Percentiles rank a stretch among this genome's conserved stretches.
Conservation (phyloP, 2,329 filamentous ascomycete genomes). For the Sporothrix pallida region DNA sequence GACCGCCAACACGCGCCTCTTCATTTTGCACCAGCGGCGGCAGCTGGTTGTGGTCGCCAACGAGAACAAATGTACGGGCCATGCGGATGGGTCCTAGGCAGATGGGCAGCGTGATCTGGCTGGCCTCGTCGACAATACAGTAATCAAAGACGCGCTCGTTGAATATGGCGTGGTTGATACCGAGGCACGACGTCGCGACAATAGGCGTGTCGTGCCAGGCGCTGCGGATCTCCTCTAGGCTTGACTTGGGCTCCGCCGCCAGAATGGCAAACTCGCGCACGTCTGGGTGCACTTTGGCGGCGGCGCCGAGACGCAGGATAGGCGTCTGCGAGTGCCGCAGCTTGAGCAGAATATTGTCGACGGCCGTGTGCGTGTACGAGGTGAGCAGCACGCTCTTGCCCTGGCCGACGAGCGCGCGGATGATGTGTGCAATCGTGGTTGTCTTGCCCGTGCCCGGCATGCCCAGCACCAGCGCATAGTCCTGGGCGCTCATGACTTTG, state of each 20-base stretch:
- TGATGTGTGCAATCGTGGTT: conserved; percentile 97
- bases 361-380: conserved; percentile 95
- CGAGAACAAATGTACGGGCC: conserved; percentile 89
- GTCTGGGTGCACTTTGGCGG: conserved; percentile 84
- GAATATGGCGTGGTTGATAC: conserved; percentile 88
- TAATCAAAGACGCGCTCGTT: conserved; percentile 91
- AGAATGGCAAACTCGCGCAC: conserved; percentile 85
- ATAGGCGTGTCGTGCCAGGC: conserved; percentile 86
- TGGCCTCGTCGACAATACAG: conserved; percentile 97
- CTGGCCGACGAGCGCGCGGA: conserved; percentile 83
- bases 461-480: conserved; percentile 95
- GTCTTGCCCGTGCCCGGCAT: conserved; percentile 99
- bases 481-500: conserved; percentile 93
- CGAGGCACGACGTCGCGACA: conserved; percentile 93
- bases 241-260: conserved; percentile 72
- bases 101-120: conserved; percentile 94
- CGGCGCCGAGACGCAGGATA: conserved; percentile 82
- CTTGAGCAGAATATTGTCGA: conserved; percentile 97
- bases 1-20: conserved; percentile 79
- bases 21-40: conserved; percentile 94
- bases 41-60: conserved; percentile 95
- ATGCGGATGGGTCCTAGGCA: conserved; percentile 93
- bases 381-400: conserved; percentile 92
- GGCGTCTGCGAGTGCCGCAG: conserved; percentile 71
- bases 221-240: conserved; percentile 81